phyloP scores from a whole-genome alignment of 208 protist species.

The Trypanosoma avium region DNA sequence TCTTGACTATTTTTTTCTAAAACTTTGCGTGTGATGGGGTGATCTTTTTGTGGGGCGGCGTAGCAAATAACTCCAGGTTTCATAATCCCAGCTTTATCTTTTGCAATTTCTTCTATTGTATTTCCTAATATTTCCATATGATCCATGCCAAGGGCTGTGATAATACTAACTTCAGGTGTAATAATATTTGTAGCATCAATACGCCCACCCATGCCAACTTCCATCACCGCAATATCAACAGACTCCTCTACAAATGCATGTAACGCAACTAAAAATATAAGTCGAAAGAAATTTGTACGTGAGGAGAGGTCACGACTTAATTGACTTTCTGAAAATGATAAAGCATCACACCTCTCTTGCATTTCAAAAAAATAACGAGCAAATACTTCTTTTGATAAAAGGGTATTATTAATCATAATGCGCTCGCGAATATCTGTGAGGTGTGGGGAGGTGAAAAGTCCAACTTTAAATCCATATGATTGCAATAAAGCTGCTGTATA shows the following conservation, averaged over 20 bases:
- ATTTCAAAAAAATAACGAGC: slow-evolving; percentile 80
- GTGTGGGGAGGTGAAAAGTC: slow-evolving; percentile 92
- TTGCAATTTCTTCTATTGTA: slow-evolving; percentile 91
- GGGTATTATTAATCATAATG: slow-evolving; percentile 72
- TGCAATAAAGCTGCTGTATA: slow-evolving; percentile 83
- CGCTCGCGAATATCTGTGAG: slow-evolving; percentile 85
- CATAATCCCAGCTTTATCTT: slow-evolving; percentile 95
- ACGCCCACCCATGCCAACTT: slow-evolving; percentile 94
- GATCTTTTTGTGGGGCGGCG: slow-evolving; percentile 61
- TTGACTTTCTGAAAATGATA: slow-evolving; percentile 58
- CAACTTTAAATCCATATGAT: slow-evolving; percentile 82
- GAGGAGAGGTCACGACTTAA: slow-evolving; percentile 47
- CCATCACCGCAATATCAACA: slow-evolving; percentile 91
- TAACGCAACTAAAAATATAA: slow-evolving; percentile 85
- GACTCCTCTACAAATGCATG: slow-evolving; percentile 73
- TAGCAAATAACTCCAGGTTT: slow-evolving; percentile 80
- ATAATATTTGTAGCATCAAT: slow-evolving; percentile 94
- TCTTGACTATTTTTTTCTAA: slow-evolving; percentile 51
- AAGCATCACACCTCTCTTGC: slow-evolving; percentile 45
- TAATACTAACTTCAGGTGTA: slow-evolving; percentile 74
- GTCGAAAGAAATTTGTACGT: slow-evolving; percentile 77
- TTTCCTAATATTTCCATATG: slow-evolving; percentile 94
- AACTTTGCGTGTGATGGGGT: slow-evolving; percentile 58
- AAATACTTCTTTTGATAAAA: slow-evolving; percentile 68
- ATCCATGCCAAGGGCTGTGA: slow-evolving; percentile 92